These are phyloP conservation scores for Mucor ambiguus DNA, from an alignment of 371 early-diverging fungal genomes.

Conservation along the genomic window DNA sequence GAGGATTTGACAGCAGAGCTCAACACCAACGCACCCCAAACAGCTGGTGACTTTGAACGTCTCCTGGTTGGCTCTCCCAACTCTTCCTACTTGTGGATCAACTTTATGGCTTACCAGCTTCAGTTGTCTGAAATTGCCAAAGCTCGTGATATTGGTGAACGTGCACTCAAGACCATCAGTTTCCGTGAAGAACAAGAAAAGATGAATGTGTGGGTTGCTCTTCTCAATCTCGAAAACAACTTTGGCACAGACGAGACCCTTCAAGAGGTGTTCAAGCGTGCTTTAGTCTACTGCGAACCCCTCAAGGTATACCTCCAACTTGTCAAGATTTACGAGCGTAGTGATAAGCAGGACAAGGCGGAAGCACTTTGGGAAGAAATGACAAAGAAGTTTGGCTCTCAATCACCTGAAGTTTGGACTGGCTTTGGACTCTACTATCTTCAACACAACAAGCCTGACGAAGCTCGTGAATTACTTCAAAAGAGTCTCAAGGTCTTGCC, in stretches of 20 bases:
- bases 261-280: slow-evolving; percentile 81
- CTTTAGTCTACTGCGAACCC: slow-evolving; percentile 81
- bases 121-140: slow-evolving; percentile 88
- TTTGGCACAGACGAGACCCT: slow-evolving; percentile 86
- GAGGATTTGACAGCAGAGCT: slow-evolving; percentile 64
- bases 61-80: slow-evolving; percentile 92
- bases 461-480: slow-evolving; percentile 80
- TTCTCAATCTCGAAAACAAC: slow-evolving; percentile 91
- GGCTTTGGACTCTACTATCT: slow-evolving; percentile 79
- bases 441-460: slow-evolving; percentile 69
- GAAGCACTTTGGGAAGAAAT: slow-evolving; percentile 76
- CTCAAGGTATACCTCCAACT: slow-evolving; percentile 87
- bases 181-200: slow-evolving; percentile 94
- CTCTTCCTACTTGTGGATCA: slow-evolving; percentile 96
- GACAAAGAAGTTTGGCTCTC: slow-evolving; percentile 79
- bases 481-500: slow-evolving; percentile 80
- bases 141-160: slow-evolving; percentile 91
- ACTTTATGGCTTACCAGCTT: slow-evolving; percentile 96
- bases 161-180: slow-evolving; percentile 91
- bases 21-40: slow-evolving; percentile 58
- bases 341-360: slow-evolving; percentile 76
- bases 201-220: slow-evolving; percentile 95
- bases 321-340: slow-evolving; percentile 86
- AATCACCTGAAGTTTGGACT: slow-evolving; percentile 89
- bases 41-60: slow-evolving; percentile 83